A percentile compares a stretch with the other conserved stretches of the same genome.
Evolutionary conservation across 2,329 filamentous ascomycete genomes (phyloP).

Genomic region (Talaromyces sp.): DNA sequence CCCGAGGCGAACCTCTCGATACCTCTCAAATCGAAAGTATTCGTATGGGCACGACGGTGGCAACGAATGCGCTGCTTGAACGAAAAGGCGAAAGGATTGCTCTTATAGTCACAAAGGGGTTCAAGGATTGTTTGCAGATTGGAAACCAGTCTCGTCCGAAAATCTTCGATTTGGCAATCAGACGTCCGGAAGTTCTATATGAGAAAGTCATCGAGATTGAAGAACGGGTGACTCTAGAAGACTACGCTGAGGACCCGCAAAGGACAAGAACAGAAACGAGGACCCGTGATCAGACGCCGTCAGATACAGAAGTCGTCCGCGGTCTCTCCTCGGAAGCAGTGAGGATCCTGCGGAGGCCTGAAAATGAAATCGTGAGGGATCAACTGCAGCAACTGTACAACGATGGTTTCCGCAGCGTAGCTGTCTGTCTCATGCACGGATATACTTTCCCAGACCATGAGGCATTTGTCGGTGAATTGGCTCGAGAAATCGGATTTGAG

Average conservation of each 20-base stretch:
- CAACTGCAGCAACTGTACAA: slow-evolving; percentile 67
- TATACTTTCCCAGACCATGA: slow-evolving; percentile 91
- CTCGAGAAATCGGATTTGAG: slow-evolving; percentile 73
- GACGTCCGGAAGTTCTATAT: slow-evolving; percentile 83
- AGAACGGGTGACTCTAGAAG: slow-evolving; percentile 85
- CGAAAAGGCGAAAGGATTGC: slow-evolving; percentile 86
- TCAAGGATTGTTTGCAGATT: slow-evolving; percentile 82
- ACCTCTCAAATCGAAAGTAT: slow-evolving; percentile 84
- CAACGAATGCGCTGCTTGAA: slow-evolving; percentile 86
- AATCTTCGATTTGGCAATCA: slow-evolving; percentile 87
- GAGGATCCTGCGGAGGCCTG: slow-evolving; percentile 62
- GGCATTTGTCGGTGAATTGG: slow-evolving; percentile 69
- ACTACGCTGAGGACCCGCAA: slow-evolving; percentile 83
- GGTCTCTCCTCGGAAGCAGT: slow-evolving; percentile 73
- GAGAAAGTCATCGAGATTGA: slow-evolving; percentile 83
- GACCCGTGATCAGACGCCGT: slow-evolving; percentile 36
- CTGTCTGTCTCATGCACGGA: slow-evolving; percentile 86
- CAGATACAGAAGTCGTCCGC: slow-evolving; percentile 58
- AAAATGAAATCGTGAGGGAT: slow-evolving; percentile 50
- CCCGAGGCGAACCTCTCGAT: slow-evolving; percentile 74
- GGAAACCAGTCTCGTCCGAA: slow-evolving; percentile 86
- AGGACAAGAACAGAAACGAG: slow-evolving; percentile 53
- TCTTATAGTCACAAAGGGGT: slow-evolving; percentile 81
- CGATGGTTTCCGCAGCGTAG: slow-evolving; percentile 72
- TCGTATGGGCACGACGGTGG: slow-evolving; percentile 93